These are phyloP conservation scores for Spirogloea muscicola DNA, from an alignment of 139 green algal genomes.

Conservation along the genomic window DNA sequence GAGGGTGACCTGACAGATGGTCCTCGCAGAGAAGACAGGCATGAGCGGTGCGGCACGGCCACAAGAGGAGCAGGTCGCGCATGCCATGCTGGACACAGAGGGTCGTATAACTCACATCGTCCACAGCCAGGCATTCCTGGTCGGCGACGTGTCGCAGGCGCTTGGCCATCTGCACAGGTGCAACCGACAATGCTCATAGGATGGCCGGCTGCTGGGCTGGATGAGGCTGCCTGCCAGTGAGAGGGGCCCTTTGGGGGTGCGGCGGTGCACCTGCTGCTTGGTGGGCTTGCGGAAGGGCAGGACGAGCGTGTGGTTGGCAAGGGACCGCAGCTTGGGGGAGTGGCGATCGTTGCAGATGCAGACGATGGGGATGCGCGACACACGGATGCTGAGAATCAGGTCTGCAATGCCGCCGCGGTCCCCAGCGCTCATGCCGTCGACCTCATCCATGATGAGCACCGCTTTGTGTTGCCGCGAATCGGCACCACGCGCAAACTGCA, in stretches of 20 bases:
- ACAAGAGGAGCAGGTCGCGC: too few relatives aligned
- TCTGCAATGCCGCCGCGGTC: constrained; percentile 90
- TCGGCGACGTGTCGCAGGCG: constrained; percentile 67
- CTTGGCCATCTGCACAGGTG: constrained; percentile 61
- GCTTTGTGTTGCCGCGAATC: too few relatives aligned
- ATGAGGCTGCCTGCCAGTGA: too few relatives aligned
- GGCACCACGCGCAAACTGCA: constrained; percentile 6
- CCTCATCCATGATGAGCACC: constrained; percentile 96
- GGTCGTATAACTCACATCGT: constrained; percentile 15
- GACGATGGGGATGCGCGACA: constrained; percentile 84
- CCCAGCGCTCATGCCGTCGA: constrained; percentile 89
- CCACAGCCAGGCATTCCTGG: constrained; percentile 68
- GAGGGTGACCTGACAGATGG: constrained; percentile 74
- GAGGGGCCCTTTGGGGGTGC: not conserved
- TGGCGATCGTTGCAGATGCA: constrained; percentile 99
- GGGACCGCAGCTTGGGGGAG: constrained; percentile 78
- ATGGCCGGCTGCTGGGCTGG: too few relatives aligned
- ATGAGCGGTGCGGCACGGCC: too few relatives aligned
- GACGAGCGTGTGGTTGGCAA: constrained; percentile 84
- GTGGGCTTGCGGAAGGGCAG: constrained; percentile 73
- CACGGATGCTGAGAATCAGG: constrained; percentile 87
- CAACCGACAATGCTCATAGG: too few relatives aligned
- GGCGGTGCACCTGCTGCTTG: constrained; percentile 62
- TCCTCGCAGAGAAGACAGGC: too few relatives aligned
- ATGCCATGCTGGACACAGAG: too few relatives aligned